phyloP scores from a whole-genome alignment of 1,139 yeast genomes.

The Protomyces pachydermus region DNA sequence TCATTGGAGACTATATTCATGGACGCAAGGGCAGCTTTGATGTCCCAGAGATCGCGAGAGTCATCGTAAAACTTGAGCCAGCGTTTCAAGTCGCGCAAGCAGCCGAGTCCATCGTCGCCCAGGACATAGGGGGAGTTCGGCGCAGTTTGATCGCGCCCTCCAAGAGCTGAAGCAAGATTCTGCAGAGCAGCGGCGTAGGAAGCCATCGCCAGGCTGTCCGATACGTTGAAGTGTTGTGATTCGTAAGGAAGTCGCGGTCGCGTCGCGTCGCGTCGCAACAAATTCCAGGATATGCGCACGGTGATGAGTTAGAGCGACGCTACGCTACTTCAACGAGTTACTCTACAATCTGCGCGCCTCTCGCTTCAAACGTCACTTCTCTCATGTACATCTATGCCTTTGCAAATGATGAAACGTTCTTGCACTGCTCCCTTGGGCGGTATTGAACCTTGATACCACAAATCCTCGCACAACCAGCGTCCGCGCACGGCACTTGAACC shows the following conservation, averaged over 20 bases:
- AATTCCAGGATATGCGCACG: background rate
- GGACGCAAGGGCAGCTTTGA: constrained; percentile 83
- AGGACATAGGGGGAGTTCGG: constrained; percentile 60
- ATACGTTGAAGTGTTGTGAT: background rate
- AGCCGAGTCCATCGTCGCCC: constrained; percentile 88
- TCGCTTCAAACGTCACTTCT: too few relatives aligned
- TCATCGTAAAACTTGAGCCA: constrained; percentile 88
- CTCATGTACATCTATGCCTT: too few relatives aligned
- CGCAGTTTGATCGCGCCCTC: constrained; percentile 64
- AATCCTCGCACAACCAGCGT: too few relatives aligned
- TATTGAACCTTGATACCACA: too few relatives aligned
- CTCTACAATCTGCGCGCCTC: too few relatives aligned
- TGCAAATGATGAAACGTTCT: too few relatives aligned
- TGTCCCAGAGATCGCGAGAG: constrained; percentile 60
- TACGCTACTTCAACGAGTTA: too few relatives aligned
- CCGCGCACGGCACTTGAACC: too few relatives aligned
- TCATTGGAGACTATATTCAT: constrained; percentile 70
- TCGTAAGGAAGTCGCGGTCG: background rate
- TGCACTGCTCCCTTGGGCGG: too few relatives aligned
- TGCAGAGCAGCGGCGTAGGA: constrained; percentile 9
- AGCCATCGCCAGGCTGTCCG: background rate
- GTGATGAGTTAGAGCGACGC: too few relatives aligned
- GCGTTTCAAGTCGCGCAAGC: constrained; percentile 77
- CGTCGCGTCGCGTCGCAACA: background rate
- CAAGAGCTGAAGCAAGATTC: constrained; percentile 63